Conservation (phyloP, 495 filamentous ascomycete genomes). For the Tetracladium setigerum region DNA sequence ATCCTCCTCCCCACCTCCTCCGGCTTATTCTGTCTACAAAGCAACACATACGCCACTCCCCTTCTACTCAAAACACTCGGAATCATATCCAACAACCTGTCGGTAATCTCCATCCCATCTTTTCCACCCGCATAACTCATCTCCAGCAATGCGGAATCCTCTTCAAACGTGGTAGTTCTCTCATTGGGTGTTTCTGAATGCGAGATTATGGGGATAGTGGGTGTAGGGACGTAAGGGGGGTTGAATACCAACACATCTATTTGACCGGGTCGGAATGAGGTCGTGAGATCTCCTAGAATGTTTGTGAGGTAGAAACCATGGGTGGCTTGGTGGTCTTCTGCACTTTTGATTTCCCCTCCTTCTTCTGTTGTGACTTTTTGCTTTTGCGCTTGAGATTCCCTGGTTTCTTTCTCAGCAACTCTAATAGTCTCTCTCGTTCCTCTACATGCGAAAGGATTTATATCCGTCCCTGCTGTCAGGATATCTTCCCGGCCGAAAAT, state of each 20-base stretch:
- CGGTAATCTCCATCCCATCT: slow-evolving; percentile 91
- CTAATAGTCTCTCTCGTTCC: slow-evolving; percentile 9
- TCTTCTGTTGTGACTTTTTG: slow-evolving; percentile 41
- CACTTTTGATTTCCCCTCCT: background rate
- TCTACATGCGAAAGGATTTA: background rate
- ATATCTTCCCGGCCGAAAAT: slow-evolving; percentile 70
- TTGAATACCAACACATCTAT: slow-evolving; percentile 93
- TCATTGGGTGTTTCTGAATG: slow-evolving; percentile 17
- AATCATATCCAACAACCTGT: slow-evolving; percentile 62
- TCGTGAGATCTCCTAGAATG: slow-evolving; percentile 56
- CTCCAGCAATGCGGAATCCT: slow-evolving; percentile 70
- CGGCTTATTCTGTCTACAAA: slow-evolving; percentile 82
- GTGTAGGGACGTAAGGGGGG: slow-evolving; percentile 89
- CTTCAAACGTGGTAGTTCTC: slow-evolving; percentile 4
- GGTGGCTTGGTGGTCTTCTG: background rate
- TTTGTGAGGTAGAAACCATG: slow-evolving; percentile 47
- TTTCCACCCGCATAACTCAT: slow-evolving; percentile 81
- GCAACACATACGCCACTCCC: slow-evolving; percentile 81
- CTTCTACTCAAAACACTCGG: slow-evolving; percentile 51
- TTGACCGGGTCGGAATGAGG: slow-evolving; percentile 41
- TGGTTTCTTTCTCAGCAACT: slow-evolving; percentile 23
- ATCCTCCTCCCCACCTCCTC: slow-evolving; percentile 65
- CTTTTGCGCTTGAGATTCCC: slow-evolving; percentile 37
- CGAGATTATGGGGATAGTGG: slow-evolving; percentile 51
- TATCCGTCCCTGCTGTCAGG: slow-evolving; percentile 55